A percentile compares a stretch with the other conserved stretches of the same genome.
These are phyloP conservation scores for Lithospermum erythrorhizon DNA, from an alignment of 257 asterid species.

Conservation along the genomic window DNA sequence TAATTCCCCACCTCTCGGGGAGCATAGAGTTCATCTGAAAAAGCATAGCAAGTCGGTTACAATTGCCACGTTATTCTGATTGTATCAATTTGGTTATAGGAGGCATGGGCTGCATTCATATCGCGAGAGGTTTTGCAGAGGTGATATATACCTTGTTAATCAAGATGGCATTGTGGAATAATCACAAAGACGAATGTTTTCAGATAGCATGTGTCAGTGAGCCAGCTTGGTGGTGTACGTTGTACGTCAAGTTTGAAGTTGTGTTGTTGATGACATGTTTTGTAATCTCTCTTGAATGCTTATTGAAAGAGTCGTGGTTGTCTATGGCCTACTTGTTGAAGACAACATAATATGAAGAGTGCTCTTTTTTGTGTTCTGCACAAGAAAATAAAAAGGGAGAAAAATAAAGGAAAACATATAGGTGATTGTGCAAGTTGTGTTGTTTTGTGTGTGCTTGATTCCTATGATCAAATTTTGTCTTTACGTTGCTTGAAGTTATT, in stretches of 20 bases:
- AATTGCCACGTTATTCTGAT: neutral
- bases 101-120: conserved; percentile 58
- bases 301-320: neutral
- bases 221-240: neutral
- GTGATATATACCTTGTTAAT: neutral
- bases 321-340: neutral
- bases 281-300: neutral
- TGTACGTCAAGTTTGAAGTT: neutral
- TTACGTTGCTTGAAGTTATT: no score
- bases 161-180: no score
- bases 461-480: no score
- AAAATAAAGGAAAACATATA: neutral
- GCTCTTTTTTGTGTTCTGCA: neutral
- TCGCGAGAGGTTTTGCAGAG: conserved; percentile 26
- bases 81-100: conserved; percentile 22
- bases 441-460: no score
- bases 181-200: no score
- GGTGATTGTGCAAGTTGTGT: neutral
- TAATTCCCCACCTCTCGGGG: no score
- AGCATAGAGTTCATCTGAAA: neutral
- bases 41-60: no score
- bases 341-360: neutral
- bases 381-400: neutral
- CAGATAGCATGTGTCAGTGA: no score
- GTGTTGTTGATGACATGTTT: no score